phyloP scores from a whole-genome alignment of 2,329 filamentous ascomycete genomes.

The Ampelomyces quisqualis region DNA sequence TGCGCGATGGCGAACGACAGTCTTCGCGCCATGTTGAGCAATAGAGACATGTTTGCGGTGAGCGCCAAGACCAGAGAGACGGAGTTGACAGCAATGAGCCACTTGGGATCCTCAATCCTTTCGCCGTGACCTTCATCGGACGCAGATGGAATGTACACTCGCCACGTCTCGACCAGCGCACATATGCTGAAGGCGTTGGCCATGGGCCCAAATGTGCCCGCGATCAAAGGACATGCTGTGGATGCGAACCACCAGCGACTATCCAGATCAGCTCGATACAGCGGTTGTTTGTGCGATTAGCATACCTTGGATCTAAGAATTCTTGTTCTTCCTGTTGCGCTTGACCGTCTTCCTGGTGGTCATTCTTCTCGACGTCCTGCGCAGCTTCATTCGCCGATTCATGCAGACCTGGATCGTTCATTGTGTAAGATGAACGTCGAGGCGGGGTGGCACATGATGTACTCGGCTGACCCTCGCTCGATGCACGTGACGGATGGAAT shows the following conservation, averaged over 20 bases:
- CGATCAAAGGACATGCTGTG: conserved; percentile 59
- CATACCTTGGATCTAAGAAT: conserved; percentile 48
- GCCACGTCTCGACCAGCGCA: conserved; percentile 59
- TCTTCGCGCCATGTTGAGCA: conserved; percentile 61
- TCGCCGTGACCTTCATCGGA: conserved; percentile 48
- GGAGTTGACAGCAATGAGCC: conserved; percentile 58
- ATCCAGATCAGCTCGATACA: conserved; percentile 7
- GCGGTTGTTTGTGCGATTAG: neutral
- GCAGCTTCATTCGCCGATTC: conserved; percentile 52
- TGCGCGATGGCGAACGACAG: conserved; percentile 58
- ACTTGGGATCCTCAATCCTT: conserved; percentile 56
- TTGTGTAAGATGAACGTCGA: conserved; percentile 5
- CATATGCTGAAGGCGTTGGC: conserved; percentile 58
- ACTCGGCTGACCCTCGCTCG: conserved; percentile 1
- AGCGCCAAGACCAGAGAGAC: conserved; percentile 58
- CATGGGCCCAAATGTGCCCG: conserved; percentile 57
- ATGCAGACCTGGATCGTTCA: conserved; percentile 56
- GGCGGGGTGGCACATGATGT: neutral
- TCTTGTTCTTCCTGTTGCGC: conserved; percentile 46
- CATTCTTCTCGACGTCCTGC: conserved; percentile 46
- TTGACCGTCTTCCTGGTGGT: conserved; percentile 34
- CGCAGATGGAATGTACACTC: conserved; percentile 53
- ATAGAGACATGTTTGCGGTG: conserved; percentile 55
- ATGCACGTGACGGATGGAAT: no score
- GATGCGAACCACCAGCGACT: conserved; percentile 63